Evolutionary conservation across 129 eudicot species (phyloP), one percentile per base, ranked within the genome.

Genomic region (Flaveria ramosissima): DNA sequence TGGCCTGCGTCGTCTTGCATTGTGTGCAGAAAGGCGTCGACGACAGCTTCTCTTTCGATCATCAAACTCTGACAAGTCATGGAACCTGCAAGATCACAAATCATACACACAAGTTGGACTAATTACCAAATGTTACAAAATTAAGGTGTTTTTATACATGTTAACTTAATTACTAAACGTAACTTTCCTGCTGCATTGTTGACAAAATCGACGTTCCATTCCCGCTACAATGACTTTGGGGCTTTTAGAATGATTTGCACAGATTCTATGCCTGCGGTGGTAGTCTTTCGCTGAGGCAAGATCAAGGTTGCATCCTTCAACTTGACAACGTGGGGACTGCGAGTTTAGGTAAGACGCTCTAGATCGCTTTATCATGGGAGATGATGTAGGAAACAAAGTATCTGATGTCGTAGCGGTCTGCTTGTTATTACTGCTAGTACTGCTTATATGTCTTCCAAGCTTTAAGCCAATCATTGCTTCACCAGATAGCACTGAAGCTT

Each of bases 41-140:
- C 94, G 90, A 75, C 94, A 89, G 68, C 94, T 89, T 47, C 94
- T 82, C 83, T 89, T 89, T 75, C 72, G 86, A 9, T 86, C 94
- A 74, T 89, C 94, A 69, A 89, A 89, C 61, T 89, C 94, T 11
- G 91, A 79, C 81, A 89, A 68, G 55, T 69, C 88, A 66, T 88
- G 92, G 68, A 89, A 89, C 85, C 92, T 87, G 77, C 64, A 73
- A 61, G 43, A 77, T 26, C 39, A 72, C 45, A 43, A 72, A 64
- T 55, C 56, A 41, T 32, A 60, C 50, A 42, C 16, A 61, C 43
- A 63, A 62, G 50, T 72, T 65, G 24, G 30, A 21, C 9, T n/a
- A 66, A 59, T 26, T 65, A 67, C 62, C 45, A 73, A 36, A 5
- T 36, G 41, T 36, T 36, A 36, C 1, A 36, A 36, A 36, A 36